These are phyloP conservation scores for Rhodomyrtus tomentosa DNA, from an alignment of 345 rosid species.

Conservation along the genomic window DNA sequence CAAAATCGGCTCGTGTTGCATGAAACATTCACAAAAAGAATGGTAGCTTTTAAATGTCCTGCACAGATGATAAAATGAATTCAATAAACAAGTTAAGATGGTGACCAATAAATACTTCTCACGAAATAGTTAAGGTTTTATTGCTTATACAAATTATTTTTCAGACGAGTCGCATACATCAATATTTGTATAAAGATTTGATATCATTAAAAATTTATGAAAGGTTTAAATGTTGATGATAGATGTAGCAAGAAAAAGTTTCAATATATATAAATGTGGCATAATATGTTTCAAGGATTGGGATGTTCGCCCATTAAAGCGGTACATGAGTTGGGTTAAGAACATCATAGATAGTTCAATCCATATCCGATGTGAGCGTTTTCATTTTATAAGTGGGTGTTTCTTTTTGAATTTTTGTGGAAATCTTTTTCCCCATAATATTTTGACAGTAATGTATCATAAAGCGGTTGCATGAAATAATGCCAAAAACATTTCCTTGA, in stretches of 20 bases:
- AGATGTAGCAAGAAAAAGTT: not conserved
- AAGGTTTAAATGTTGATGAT: not conserved
- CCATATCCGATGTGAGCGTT: too few species aligned
- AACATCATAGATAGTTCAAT: too few species aligned
- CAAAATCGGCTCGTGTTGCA: not conserved
- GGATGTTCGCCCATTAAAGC: too few species aligned
- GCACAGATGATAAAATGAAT: not conserved
- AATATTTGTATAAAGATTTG: not conserved
- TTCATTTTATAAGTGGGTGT: not conserved
- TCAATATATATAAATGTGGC: too few species aligned
- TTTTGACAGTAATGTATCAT: not conserved
- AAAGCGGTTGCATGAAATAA: not conserved
- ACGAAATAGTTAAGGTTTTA: not conserved
- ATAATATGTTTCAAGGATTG: too few species aligned
- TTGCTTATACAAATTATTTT: not conserved
- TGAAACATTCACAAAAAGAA: not conserved
- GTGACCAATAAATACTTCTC: not conserved
- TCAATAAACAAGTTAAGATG: not conserved
- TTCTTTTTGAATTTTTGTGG: not conserved
- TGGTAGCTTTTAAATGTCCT: not conserved
- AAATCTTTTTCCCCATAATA: not conserved
- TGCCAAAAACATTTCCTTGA: not conserved
- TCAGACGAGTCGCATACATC: not conserved
- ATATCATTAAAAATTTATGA: not conserved
- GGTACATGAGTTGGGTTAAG: too few species aligned